Evolutionary conservation across 192 early-diverging fungal genomes (phyloP).

Genomic region (Backusella macrospora): DNA sequence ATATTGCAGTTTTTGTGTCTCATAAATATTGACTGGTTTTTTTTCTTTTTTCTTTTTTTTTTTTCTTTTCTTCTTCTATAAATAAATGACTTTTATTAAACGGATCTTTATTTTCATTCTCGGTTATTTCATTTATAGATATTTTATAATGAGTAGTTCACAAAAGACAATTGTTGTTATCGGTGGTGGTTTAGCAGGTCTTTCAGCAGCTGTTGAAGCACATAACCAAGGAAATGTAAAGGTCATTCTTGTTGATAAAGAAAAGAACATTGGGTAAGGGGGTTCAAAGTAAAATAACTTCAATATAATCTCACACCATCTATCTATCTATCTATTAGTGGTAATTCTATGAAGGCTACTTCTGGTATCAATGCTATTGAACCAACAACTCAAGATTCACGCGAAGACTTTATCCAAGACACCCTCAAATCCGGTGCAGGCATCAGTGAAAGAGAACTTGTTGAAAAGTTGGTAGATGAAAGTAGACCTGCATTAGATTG

Average conservation of each 20-base stretch:
- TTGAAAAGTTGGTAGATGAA: conserved; percentile 67
- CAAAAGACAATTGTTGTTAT: conserved; percentile 29
- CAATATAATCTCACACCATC: no score
- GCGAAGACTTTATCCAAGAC: conserved; percentile 65
- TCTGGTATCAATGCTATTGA: conserved; percentile 83
- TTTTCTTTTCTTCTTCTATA: not conserved
- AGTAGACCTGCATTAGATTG: conserved; percentile 72
- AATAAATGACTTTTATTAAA: conserved; percentile 3
- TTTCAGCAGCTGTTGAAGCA: conserved; percentile 37
- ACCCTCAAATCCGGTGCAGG: conserved; percentile 72
- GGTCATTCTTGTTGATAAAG: conserved; percentile 37
- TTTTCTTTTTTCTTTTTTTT: not conserved
- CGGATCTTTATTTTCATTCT: conserved; percentile 2
- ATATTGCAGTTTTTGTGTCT: not conserved
- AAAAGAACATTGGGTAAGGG: conserved; percentile 35
- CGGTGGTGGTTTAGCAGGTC: conserved; percentile 37
- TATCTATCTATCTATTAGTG: conserved; percentile 36
- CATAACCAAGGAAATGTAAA: conserved; percentile 14
- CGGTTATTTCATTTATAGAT: conserved; percentile 12
- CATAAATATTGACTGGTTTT: conserved; percentile 4
- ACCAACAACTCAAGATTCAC: conserved; percentile 66
- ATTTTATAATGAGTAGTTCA: conserved; percentile 17
- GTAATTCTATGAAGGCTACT: conserved; percentile 87
- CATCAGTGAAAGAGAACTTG: conserved; percentile 58
- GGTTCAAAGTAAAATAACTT: not conserved